Percentiles rank a stretch among this genome's conserved stretches.
phyloP scores from a whole-genome alignment of 768 basidiomycete genomes.

The Porpolomopsis calyptriformis region DNA sequence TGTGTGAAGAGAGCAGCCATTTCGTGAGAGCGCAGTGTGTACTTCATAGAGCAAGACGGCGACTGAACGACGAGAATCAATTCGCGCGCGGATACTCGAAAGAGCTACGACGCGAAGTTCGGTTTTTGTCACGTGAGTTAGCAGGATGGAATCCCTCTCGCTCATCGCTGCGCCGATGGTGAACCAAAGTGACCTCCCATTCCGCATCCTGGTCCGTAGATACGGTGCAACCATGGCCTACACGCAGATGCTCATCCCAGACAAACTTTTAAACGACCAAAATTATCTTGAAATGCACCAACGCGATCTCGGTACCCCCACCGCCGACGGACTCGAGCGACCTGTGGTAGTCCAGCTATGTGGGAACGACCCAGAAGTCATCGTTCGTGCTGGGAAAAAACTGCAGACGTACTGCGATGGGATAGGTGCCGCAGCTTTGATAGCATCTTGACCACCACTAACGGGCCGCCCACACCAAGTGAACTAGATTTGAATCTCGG shows the following conservation, averaged over 20 bases:
- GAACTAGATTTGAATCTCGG: conserved; percentile 66
- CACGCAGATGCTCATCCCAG: conserved; percentile 68
- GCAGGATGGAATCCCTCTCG: conserved; percentile 18
- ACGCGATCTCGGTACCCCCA: conserved; percentile 37
- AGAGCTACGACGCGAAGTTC: too few relatives aligned
- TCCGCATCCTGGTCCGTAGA: conserved; percentile 8
- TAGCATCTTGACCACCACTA: too few relatives aligned
- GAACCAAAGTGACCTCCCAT: conserved; percentile 57
- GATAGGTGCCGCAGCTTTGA: conserved; percentile 39
- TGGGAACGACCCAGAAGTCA: conserved; percentile 53
- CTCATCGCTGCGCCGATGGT: conserved; percentile 67
- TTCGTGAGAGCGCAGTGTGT: too few relatives aligned
- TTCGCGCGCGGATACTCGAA: too few relatives aligned
- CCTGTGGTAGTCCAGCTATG: conserved; percentile 67
- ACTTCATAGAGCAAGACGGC: too few relatives aligned
- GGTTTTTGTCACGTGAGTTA: too few relatives aligned
- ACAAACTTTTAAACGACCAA: conserved; percentile 48
- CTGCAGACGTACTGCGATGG: conserved; percentile 54
- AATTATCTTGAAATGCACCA: conserved; percentile 57
- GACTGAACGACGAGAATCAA: too few relatives aligned
- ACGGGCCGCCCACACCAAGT: too few relatives aligned
- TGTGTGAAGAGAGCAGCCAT: too few relatives aligned
- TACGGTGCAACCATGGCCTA: conserved; percentile 61
- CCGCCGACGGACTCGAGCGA: conserved; percentile 18
- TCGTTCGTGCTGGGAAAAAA: conserved; percentile 51